Evolutionary conservation across 2,329 filamentous ascomycete species (phyloP).

Genomic region (Nothophoma quercina): DNA sequence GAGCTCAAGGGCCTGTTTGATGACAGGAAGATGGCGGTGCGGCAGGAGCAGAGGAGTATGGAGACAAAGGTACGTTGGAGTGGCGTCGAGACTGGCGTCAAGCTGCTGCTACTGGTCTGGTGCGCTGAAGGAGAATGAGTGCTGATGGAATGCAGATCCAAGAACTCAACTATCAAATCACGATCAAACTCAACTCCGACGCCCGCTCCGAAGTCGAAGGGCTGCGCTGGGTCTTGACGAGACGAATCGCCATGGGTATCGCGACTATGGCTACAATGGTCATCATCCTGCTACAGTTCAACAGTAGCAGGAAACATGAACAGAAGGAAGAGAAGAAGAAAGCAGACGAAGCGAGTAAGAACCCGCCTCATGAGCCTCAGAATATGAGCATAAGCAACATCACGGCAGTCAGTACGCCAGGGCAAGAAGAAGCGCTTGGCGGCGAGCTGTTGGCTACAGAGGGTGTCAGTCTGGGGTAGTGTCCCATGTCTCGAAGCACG

Average conservation of each 20-base stretch:
- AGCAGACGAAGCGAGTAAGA: slow-evolving; percentile 31
- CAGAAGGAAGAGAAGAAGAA: slow-evolving; percentile 51
- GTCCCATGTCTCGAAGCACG: no score
- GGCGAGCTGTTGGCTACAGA: slow-evolving; percentile 43
- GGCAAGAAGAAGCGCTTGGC: slow-evolving; percentile 33
- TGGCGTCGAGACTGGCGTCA: no score
- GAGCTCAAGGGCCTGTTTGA: slow-evolving; percentile 96
- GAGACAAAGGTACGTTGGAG: slow-evolving; percentile 78
- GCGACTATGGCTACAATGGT: slow-evolving; percentile 29
- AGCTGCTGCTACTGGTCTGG: no score
- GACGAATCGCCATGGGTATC: slow-evolving; percentile 65
- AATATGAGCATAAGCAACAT: background rate
- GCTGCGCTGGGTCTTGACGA: slow-evolving; percentile 81
- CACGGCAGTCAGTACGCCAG: background rate
- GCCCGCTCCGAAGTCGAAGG: slow-evolving; percentile 91
- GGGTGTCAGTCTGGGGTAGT: slow-evolving; percentile 44
- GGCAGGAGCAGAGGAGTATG: slow-evolving; percentile 84
- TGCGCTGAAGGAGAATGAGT: background rate
- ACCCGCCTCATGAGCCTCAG: background rate
- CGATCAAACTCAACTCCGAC: slow-evolving; percentile 86
- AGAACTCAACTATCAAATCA: slow-evolving; percentile 96
- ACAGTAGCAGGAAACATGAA: slow-evolving; percentile 37
- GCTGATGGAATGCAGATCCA: slow-evolving; percentile 68
- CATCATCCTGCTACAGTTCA: slow-evolving; percentile 14
- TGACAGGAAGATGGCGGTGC: slow-evolving; percentile 89